phyloP scores from a whole-genome alignment of 805 yeast species.

The Zygoascus tannicola region DNA sequence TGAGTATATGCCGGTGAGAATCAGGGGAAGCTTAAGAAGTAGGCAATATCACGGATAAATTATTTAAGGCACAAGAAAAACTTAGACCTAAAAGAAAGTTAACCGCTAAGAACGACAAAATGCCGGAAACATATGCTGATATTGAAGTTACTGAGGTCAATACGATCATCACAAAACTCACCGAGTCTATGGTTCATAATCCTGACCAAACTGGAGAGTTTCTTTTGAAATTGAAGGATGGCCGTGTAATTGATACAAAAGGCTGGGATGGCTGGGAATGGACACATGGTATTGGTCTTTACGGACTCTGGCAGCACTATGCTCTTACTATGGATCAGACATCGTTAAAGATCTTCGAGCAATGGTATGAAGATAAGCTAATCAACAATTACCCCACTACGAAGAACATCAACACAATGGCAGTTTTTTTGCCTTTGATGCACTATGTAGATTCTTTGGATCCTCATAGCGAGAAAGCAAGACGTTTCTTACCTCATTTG shows the following conservation, averaged over 20 bases:
- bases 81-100: no score
- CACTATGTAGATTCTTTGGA: constrained; percentile 17
- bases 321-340: constrained; percentile 22
- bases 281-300: constrained; percentile 34
- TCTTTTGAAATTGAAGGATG: constrained; percentile 25
- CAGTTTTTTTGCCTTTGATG: constrained; percentile 29
- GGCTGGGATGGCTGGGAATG: constrained; percentile 36
- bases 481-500: constrained; percentile 18
- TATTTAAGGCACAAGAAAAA: no score
- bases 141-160: neutral
- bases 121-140: neutral
- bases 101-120: no score
- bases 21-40: no score
- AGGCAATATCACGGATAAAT: no score
- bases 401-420: constrained; percentile 32
- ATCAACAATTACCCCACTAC: constrained; percentile 20
- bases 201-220: constrained; percentile 28
- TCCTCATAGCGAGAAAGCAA: constrained; percentile 18
- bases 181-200: constrained; percentile 24
- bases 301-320: constrained; percentile 33
- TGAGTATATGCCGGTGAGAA: no score
- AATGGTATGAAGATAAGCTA: constrained; percentile 26
- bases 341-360: constrained; percentile 21
- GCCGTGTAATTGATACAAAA: constrained; percentile 31
- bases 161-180: constrained; percentile 8